Evolutionary conservation across 192 early-diverging fungal genomes (phyloP).

Genomic region (Coemansia sp.): DNA sequence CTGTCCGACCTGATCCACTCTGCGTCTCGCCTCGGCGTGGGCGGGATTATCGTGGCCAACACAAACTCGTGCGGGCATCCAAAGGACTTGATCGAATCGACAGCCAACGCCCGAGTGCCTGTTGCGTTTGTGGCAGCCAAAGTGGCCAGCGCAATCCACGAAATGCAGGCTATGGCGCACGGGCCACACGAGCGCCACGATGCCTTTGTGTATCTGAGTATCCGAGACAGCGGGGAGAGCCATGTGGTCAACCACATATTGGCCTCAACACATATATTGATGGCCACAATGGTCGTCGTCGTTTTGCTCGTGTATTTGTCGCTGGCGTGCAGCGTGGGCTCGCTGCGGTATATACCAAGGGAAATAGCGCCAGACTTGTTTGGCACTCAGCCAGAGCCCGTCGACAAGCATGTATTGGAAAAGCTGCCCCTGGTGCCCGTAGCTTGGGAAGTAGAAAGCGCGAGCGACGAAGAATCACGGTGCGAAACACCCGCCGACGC

Average conservation of each 20-base stretch:
- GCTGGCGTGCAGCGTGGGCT: slow-evolving; percentile 43
- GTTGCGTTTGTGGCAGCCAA: slow-evolving; percentile 38
- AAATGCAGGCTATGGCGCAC: slow-evolving; percentile 24
- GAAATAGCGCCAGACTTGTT: slow-evolving; percentile 40
- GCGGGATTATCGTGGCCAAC: slow-evolving; percentile 39
- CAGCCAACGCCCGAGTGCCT: slow-evolving; percentile 25
- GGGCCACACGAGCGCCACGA: slow-evolving; percentile 5
- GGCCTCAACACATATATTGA: slow-evolving; percentile 32
- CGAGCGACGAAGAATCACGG: slow-evolving; percentile 24
- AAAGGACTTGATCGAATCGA: slow-evolving; percentile 30
- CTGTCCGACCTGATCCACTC: slow-evolving; percentile 28
- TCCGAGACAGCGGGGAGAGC: slow-evolving; percentile 7
- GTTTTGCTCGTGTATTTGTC: slow-evolving; percentile 30
- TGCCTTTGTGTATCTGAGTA: slow-evolving; percentile 36
- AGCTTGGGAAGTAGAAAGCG: slow-evolving; percentile 25
- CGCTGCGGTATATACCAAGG: slow-evolving; percentile 34
- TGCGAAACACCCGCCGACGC: slow-evolving; percentile 19
- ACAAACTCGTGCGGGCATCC: slow-evolving; percentile 40
- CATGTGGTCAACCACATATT: slow-evolving; percentile 23
- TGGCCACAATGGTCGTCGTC: slow-evolving; percentile 21
- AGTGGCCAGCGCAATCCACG: slow-evolving; percentile 18
- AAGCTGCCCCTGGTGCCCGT: slow-evolving; percentile 36
- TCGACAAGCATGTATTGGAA: slow-evolving; percentile 26
- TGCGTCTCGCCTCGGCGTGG: slow-evolving; percentile 23
- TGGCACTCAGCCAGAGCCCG: slow-evolving; percentile 24